These are phyloP conservation scores for Lipomyces oligophaga DNA, from an alignment of 805 yeast genomes.

Conservation along the genomic window DNA sequence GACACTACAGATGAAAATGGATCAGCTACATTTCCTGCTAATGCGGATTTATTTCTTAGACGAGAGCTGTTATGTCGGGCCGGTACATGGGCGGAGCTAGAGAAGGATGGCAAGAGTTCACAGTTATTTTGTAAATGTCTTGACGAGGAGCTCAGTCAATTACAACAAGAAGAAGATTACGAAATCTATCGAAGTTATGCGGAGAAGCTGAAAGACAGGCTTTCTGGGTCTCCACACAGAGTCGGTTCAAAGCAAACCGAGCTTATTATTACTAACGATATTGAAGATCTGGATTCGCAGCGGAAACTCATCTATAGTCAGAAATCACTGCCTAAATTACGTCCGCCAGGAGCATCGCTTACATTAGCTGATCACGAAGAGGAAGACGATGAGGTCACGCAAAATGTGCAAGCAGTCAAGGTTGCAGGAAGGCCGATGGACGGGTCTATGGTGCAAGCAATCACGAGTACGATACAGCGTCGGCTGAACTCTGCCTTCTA, in stretches of 20 bases:
- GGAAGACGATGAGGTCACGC: neutral
- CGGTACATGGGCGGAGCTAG: slow-evolving; percentile 7
- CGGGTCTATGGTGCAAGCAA: slow-evolving; percentile 15
- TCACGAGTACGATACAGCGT: slow-evolving; percentile 9
- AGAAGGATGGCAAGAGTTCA: neutral
- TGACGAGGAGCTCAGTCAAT: neutral
- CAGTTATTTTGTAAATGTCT: slow-evolving; percentile 1
- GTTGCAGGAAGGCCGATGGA: slow-evolving; percentile 10
- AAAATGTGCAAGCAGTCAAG: neutral
- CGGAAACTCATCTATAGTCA: neutral
- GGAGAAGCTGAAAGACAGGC: neutral
- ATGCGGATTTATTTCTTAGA: slow-evolving; percentile 4
- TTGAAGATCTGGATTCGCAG: neutral
- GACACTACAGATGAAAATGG: no score
- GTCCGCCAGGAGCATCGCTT: slow-evolving; percentile 16
- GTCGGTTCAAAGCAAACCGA: neutral
- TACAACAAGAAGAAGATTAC: slow-evolving; percentile 1
- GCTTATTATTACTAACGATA: slow-evolving; percentile 20
- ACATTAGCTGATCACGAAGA: neutral
- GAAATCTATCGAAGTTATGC: neutral
- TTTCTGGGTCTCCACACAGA: neutral
- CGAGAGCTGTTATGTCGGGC: slow-evolving; percentile 6
- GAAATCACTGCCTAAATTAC: slow-evolving; percentile 13
- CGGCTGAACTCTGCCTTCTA: slow-evolving; percentile 12
- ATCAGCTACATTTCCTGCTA: slow-evolving; percentile 1